Base-by-base conservation (phyloP, 2,329 filamentous ascomycete genomes). In the Diaporthe caulivora region DNA sequence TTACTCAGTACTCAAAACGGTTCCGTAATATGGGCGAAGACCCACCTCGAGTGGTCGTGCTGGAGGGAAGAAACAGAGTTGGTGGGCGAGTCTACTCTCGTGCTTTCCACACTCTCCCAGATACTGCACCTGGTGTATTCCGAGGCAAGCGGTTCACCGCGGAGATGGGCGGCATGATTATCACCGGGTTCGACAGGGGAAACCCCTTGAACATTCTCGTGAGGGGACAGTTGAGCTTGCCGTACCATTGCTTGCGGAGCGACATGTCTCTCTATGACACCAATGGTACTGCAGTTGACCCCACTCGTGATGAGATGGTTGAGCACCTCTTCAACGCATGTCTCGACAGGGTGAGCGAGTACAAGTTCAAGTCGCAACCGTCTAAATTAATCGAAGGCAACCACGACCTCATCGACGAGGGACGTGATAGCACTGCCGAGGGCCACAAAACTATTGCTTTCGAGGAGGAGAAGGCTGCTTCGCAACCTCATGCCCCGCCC, bases 141-240 rank as follows among this genome's bases (percentile, higher is more conserved):
- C 88, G 81, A 84, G 88, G 86, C 11, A 89, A 87, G 75, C 86
- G 91, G 67, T 93, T 93, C 79, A 98, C 95, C 26, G 97, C 95
- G 42, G 97, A 99, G 82, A 97, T 98, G 92, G 97, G 97, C 37
- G 97, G 96, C 71, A 98, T 99, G 88, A 98, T 99, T 74, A 95
- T 99, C 75, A 98, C 97, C 44, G 97, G 97, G 0, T 99, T 98
- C 81, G 95, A 98, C 77, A 91, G 94, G 77, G 97, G 97, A 24
- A 99, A 99, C 78, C 97, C 97, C 7, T 85, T 99, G 78, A 97
- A 98, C 80, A 91, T 95, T 64, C 91, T 99, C 74, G 92, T 99
- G 72, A 92, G 97, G 77, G 95, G 94, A 21, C 97, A 99, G 82
- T 88, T 99, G 64, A 94, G 93, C 34, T 88, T 99, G 26, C 92